phyloP scores from a whole-genome alignment of 75 land plant genomes.

The Pinus tabuliformis region DNA sequence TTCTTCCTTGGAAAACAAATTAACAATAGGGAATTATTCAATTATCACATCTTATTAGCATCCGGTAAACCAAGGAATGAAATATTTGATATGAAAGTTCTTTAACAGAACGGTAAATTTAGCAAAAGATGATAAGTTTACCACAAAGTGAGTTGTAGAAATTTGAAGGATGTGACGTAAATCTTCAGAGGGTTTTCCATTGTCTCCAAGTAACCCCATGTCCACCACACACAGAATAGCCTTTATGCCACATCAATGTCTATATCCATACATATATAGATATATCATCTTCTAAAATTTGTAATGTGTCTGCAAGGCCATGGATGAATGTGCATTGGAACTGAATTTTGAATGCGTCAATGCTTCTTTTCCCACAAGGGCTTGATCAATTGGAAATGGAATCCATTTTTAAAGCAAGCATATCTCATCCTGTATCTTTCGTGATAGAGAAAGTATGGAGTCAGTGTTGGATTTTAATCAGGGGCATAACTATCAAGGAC shows the following conservation, averaged over 20 bases:
- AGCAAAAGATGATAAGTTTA: neutral
- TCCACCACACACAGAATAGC: too few relatives aligned
- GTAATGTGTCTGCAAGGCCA: constrained; percentile 30
- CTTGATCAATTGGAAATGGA: constrained; percentile 68
- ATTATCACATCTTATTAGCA: too few relatives aligned
- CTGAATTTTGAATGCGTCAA: constrained; percentile 71
- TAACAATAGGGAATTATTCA: too few relatives aligned
- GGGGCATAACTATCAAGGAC: constrained; percentile 63
- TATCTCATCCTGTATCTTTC: constrained; percentile 56
- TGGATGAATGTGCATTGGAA: constrained; percentile 41
- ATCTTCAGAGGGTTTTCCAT: too few relatives aligned
- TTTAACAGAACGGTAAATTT: too few relatives aligned
- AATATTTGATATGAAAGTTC: too few relatives aligned
- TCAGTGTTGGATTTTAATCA: constrained; percentile 58
- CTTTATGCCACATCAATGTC: neutral
- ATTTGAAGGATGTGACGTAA: neutral
- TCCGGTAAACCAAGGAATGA: too few relatives aligned
- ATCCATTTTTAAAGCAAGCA: constrained; percentile 69
- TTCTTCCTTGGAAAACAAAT: too few relatives aligned
- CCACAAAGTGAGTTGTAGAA: neutral
- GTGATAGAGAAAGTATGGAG: constrained; percentile 62
- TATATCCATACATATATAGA: neutral
- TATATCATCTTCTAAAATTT: neutral
- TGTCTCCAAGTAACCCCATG: too few relatives aligned
- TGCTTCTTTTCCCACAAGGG: constrained; percentile 19